Percentiles rank a stretch among this genome's conserved stretches.
Evolutionary conservation across 2,329 filamentous ascomycete species (phyloP).

Genomic region (Diaporthe eres): DNA sequence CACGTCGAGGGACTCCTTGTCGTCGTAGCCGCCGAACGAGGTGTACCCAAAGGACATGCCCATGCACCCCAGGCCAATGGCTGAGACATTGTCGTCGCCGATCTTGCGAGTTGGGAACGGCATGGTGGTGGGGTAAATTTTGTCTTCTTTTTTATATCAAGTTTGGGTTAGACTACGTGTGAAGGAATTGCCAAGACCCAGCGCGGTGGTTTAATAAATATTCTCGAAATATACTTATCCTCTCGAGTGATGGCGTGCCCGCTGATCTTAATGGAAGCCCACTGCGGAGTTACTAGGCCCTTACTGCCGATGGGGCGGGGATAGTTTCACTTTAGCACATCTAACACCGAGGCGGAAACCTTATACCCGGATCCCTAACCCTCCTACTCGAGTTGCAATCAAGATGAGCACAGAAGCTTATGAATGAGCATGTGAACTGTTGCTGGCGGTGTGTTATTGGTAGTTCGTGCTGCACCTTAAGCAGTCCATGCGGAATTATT

Average conservation of each 20-base stretch:
- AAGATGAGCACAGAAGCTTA: neutral
- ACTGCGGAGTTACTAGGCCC: conserved; percentile 17
- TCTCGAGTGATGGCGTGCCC: neutral
- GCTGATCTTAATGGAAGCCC: conserved; percentile 11
- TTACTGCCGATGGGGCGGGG: conserved; percentile 21
- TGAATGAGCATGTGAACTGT: neutral
- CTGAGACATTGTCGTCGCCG: conserved; percentile 39
- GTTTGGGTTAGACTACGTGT: neutral
- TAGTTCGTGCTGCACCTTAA: neutral
- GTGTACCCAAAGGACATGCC: conserved; percentile 40
- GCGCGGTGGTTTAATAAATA: neutral
- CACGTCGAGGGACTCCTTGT: conserved; percentile 42
- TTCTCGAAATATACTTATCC: neutral
- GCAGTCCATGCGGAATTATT: neutral
- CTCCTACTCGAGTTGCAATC: neutral
- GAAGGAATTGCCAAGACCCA: neutral
- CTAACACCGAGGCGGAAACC: conserved; percentile 7
- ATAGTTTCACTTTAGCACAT: conserved; percentile 11
- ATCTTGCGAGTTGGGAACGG: conserved; percentile 36
- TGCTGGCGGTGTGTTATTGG: neutral
- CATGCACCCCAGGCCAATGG: conserved; percentile 41
- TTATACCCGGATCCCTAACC: conserved; percentile 25
- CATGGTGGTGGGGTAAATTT: neutral
- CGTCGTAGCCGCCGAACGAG: conserved; percentile 41
- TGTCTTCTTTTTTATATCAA: neutral